phyloP scores from a whole-genome alignment of 768 basidiomycete genomes.

The Rhodosporidiobolus sp. region DNA sequence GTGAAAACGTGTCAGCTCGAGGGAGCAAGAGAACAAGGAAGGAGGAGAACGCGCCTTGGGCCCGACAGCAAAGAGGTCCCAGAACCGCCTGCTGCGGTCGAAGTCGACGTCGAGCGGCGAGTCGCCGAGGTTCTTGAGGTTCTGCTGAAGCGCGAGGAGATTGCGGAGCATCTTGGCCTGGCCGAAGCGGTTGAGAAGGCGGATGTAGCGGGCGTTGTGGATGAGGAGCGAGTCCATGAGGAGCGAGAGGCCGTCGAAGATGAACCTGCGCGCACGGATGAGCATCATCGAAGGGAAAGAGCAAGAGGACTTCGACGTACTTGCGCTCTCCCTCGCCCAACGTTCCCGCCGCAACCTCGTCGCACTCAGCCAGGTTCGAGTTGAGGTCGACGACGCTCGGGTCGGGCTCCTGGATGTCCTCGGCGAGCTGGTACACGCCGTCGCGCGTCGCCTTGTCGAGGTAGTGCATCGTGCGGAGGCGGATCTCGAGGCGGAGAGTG shows the following conservation, averaged over 20 bases:
- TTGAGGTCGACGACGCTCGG: constrained; percentile 83
- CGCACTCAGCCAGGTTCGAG: constrained; percentile 68
- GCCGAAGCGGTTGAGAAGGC: constrained; percentile 67
- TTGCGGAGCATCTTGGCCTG: constrained; percentile 83
- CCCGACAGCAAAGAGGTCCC: constrained; percentile 67
- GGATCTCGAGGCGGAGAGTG: constrained; percentile 80
- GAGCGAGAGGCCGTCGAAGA: constrained; percentile 78
- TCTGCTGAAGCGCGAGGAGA: constrained; percentile 86
- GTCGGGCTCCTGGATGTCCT: constrained; percentile 87
- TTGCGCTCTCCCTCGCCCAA: constrained; percentile 64
- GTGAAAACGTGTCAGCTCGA: too few species aligned
- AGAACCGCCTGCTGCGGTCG: constrained; percentile 73
- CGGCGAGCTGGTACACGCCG: constrained; percentile 75
- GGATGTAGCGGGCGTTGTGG: constrained; percentile 66
- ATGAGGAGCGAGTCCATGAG: constrained; percentile 83
- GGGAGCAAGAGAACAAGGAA: neutral
- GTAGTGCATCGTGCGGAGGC: constrained; percentile 78
- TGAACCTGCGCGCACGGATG: constrained; percentile 59
- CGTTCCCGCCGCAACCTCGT: constrained; percentile 64
- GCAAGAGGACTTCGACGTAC: constrained; percentile 57
- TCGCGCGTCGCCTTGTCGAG: constrained; percentile 73
- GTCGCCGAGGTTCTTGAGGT: constrained; percentile 66
- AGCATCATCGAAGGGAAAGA: neutral
- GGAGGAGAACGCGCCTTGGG: constrained; percentile 61
- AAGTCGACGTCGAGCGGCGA: constrained; percentile 67